Base-by-base conservation (phyloP, 169 alveolate species). In the Plasmodium vivax region DNA sequence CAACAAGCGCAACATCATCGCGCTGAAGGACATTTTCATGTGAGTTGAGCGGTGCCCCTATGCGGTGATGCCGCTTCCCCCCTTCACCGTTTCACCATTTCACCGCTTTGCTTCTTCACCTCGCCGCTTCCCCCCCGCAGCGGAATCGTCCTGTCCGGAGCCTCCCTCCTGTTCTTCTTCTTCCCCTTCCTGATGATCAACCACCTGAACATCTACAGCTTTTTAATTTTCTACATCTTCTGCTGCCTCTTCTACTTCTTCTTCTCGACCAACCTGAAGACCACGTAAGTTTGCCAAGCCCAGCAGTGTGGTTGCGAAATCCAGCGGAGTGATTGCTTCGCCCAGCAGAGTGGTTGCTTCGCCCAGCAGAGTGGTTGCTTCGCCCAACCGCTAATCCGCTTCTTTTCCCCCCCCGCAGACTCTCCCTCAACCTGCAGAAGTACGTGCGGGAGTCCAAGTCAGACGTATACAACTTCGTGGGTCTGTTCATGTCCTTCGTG, bases 151-250 rank as follows among this genome's bases (percentile, higher is more conserved):
- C 72, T 87, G 34, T 54, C 85, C 3, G 93, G 93, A 51, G 62
- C 45, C 10, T 75, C 93, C 10, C 68, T 87, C 30, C 23, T 87
- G 27, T 56, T 87, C 16, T 87, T 47, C 16, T 74, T 87, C 16
- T 87, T 87, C 79, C 93, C 93, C 19, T 87, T 87, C 51, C 45
- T 87, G 43, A 45, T 87, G 85, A 71, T 87, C 36, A 79, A 87
- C 47, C 82, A 54, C 71, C 41, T 87, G 88, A 87, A 74, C 82
- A 74, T 87, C 1, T 54, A 75, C 87, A 87, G 85, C 51, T 87
- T 87, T 43, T 77, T 87, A 75, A 45, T 87, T 1, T 87, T 87
- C 45, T 87, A 87, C 82, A 87, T 54, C n/a, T 54, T 87, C 30
- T 87, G 93, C 19, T 87, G 82, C 32, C 58, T 87, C 16, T 79